phyloP scores from a whole-genome alignment of 257 asterid genomes.

The Craterostigma plantagineum region DNA sequence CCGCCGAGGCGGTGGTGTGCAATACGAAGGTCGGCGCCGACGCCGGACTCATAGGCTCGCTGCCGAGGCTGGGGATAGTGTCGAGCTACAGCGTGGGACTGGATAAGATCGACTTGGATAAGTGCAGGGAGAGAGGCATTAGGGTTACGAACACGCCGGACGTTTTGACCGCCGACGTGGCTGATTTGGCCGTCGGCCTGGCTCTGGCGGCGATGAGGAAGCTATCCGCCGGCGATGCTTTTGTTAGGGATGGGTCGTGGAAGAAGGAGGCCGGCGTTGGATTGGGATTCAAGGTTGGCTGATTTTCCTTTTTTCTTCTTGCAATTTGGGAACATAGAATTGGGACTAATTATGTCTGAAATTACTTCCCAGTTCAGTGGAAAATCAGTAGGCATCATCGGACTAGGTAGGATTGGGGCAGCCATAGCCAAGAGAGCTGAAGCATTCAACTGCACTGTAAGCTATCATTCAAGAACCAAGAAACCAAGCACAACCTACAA shows the following conservation, averaged over 20 bases:
- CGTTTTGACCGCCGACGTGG: slow-evolving; percentile 68
- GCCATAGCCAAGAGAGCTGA: slow-evolving; percentile 68
- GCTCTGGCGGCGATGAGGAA: slow-evolving; percentile 30
- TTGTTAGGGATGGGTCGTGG: slow-evolving; percentile 37
- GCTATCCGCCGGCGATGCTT: slow-evolving; percentile 30
- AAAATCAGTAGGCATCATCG: slow-evolving; percentile 55
- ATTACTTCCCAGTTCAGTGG: slow-evolving; percentile 50
- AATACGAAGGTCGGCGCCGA: slow-evolving; percentile 42
- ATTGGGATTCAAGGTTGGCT: slow-evolving; percentile 32
- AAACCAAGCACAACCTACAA: slow-evolving; percentile 28
- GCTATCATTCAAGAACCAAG: slow-evolving; percentile 52
- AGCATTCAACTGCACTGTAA: slow-evolving; percentile 56
- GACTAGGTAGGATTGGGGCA: slow-evolving; percentile 74
- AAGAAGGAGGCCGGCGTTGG: slow-evolving; percentile 20
- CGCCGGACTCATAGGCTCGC: slow-evolving; percentile 32
- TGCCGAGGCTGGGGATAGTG: slow-evolving; percentile 51
- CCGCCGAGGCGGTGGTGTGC: slow-evolving; percentile 44
- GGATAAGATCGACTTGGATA: slow-evolving; percentile 49
- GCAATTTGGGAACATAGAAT: too few species aligned
- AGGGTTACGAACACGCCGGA: slow-evolving; percentile 76
- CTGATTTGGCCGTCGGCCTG: slow-evolving; percentile 49
- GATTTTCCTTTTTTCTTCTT: background rate
- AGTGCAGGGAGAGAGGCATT: slow-evolving; percentile 54
- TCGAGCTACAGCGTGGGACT: slow-evolving; percentile 58
- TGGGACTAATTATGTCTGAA: too few species aligned